Conservation (phyloP, 108 stramenopile species). For the Nitzschia palea region DNA sequence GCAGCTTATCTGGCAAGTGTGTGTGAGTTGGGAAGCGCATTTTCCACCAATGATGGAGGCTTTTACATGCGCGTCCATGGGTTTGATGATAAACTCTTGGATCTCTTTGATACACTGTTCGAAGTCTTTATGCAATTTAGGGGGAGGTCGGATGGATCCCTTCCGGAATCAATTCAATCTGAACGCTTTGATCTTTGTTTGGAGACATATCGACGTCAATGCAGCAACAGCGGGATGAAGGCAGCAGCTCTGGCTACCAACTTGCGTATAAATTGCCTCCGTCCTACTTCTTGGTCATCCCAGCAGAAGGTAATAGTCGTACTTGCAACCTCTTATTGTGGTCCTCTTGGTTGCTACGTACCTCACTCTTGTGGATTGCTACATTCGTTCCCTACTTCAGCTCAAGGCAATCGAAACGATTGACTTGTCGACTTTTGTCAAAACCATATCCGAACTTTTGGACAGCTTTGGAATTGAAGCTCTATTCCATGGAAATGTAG, state of each 20-base stretch:
- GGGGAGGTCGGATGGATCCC: conserved; percentile 25
- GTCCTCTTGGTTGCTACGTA: not conserved
- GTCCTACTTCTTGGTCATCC: conserved; percentile 57
- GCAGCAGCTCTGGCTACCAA: conserved; percentile 46
- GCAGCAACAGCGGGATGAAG: conserved; percentile 68
- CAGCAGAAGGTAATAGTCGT: conserved; percentile 41
- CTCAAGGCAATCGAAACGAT: conserved; percentile 55
- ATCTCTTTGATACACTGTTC: conserved; percentile 50
- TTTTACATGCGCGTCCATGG: conserved; percentile 73
- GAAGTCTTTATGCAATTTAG: conserved; percentile 64
- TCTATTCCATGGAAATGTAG: conserved; percentile 74
- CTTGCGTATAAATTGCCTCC: conserved; percentile 66
- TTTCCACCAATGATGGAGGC: conserved; percentile 61
- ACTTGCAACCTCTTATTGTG: not conserved
- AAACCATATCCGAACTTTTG: conserved; percentile 48
- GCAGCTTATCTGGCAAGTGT: conserved; percentile 71
- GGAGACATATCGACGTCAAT: conserved; percentile 60
- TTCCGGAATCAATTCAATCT: conserved; percentile 56
- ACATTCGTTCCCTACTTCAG: conserved; percentile 1
- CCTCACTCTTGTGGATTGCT: not conserved
- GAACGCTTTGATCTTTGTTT: conserved; percentile 69
- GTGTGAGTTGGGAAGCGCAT: conserved; percentile 64
- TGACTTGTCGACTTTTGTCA: conserved; percentile 38
- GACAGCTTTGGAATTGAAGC: conserved; percentile 55
- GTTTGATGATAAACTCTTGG: conserved; percentile 79